Base-by-base conservation (phyloP, 768 basidiomycete species). In the Russula foetens region DNA sequence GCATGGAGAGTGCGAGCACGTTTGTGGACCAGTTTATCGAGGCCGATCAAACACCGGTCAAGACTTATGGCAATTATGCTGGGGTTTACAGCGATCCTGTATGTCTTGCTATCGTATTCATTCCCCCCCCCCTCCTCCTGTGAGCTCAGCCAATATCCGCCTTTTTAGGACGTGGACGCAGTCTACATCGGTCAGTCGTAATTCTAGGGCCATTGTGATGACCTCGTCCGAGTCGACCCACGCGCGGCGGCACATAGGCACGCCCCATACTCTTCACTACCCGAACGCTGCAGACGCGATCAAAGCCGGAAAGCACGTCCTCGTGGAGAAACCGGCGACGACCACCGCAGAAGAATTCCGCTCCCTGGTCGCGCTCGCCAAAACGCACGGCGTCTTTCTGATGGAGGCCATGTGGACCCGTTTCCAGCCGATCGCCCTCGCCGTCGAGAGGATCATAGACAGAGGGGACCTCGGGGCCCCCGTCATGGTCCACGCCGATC, bases 351-450 rank as follows among this genome's bases (percentile, higher is more conserved):
- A 84, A 2, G 91, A 95, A 69, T 76, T 92, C 23, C 80, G 82
- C n/a, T 81, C 84, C 48, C 79, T 96, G 24, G 75, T 92, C 21
- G 74, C 74, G 11, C 79, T 90, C 21, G 91, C 93, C 2, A 88
- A 87, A 71, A 82, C 90, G 69, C 76, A 86, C 66, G 81, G 84
- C 19, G 79, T 92, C 1, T 95, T 95, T 77, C 82, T 95, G 67
- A 94, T 95, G 92, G 93, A 95, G 73, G 91, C 88, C 0, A 77
- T 92, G 72, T 92, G 91, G 90, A 92, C 91, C 38, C 79, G 88
- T 38, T 91, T 90, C 76, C 85, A 88, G 59, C 88, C 88, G 14
- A 78, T 89, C 60, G 75, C 77, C 11, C 68, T 76, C 19, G 88
- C 87, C 61, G 75, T 91, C 55, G 85, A 86, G 72, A 77, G 77